phyloP scores from a whole-genome alignment of 441 rosid species.

The Populus hybrid region DNA sequence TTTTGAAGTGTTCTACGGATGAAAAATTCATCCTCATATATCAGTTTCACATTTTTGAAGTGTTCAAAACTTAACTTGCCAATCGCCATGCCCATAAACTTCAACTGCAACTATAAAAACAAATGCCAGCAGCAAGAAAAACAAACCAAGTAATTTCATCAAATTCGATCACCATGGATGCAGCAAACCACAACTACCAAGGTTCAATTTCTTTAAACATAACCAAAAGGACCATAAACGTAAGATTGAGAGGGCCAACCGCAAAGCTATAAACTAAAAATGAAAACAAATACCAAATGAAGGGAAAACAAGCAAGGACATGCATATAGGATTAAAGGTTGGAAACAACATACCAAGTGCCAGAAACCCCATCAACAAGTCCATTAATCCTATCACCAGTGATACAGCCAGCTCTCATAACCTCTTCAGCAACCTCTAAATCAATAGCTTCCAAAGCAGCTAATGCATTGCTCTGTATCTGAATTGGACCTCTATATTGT shows the following conservation, averaged over 20 bases:
- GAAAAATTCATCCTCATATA: neutral
- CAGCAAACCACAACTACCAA: neutral
- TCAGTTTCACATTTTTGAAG: neutral
- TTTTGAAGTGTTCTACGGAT: neutral
- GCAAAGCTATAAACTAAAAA: neutral
- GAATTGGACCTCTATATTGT: conserved; percentile 93
- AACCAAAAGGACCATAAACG: neutral
- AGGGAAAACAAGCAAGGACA: neutral
- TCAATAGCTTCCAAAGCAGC: conserved; percentile 96
- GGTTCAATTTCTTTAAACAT: neutral
- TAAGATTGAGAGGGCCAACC: neutral
- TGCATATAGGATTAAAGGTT: neutral
- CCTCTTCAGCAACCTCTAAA: conserved; percentile 70
- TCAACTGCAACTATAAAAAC: conserved; percentile 1
- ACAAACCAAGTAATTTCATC: neutral
- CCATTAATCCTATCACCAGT: conserved; percentile 95
- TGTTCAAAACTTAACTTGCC: neutral
- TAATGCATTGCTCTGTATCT: conserved; percentile 85
- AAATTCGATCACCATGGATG: neutral
- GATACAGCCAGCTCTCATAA: conserved; percentile 77
- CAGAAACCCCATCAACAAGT: conserved; percentile 88
- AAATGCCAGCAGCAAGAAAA: neutral
- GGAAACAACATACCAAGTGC: conserved; percentile 60
- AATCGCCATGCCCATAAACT: neutral
- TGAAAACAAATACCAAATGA: neutral